Evolutionary conservation across 768 basidiomycete species (phyloP), one percentile per base, ranked within the genome.

Genomic region (Serendipita sp.): DNA sequence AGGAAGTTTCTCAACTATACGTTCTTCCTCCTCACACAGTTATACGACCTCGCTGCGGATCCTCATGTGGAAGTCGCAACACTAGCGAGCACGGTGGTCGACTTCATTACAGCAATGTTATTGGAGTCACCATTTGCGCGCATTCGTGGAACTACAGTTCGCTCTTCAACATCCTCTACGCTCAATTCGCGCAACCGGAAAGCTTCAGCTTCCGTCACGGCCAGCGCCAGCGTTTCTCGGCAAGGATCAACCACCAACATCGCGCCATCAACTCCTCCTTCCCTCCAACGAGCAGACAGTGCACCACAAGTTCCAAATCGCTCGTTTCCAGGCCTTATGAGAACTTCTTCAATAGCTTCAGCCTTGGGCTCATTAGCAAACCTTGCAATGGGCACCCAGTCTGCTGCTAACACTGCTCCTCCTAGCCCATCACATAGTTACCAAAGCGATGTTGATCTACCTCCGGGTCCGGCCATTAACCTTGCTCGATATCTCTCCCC

Each of bases 61-160:
- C 89, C 95, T 0, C 91, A 95, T 70, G 83, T 86, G 54, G 93
- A 97, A 72, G 93, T 98, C 13, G 88, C 92, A 0, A 84, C 88
- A 5, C 84, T 90, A 70, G 94, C 94, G 0, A 88, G 89, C 70
- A 93, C 90, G 0, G 84, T 95, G 32, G 81, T 91, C 35, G 96
- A 99, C 74, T 96, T 95, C 71, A 81, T 96, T 69, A 85, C 89
- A 76, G 92, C 91, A 1, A 80, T 93, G 3, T 81, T 97, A 11
- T 77, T 95, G 10, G 91, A 94, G 70, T 92, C 90, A 1, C 90
- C 91, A 0, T 95, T 95, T 72, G 83, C 83, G 4, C 77, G 83
- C 28, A 80, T 94, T 2, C 83, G 87, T 38, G 81, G 79, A 32
- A 82, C 85, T 0, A 82, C 88, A 1, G 75, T 93, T 23, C 69